Base-by-base conservation (phyloP, 148 eudicot species). In the Beta vulgaris region DNA sequence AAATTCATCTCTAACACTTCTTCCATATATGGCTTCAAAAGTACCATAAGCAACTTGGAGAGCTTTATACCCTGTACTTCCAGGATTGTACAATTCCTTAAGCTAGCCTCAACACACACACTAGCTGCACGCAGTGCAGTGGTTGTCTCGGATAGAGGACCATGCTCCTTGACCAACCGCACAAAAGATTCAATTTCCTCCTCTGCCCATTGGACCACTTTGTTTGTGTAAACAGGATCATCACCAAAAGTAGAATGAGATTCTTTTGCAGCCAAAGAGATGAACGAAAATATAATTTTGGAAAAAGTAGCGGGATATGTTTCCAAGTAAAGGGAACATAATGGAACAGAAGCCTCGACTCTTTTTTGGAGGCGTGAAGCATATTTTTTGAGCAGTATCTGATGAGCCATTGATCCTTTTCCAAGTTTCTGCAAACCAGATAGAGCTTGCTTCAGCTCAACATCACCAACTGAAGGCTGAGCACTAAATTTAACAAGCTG, bases 1-100 rank as follows among this genome's bases (percentile, higher is more conserved):
- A 92, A 92, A 76, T 92, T 92, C 84, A 92, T 87, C 83, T 95
- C 99, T 68, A 95, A 82, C 28, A 95, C 91, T 77, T 95, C 99
- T 62, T 95, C 99, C 70, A 95, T 82, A 69, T 89, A 95, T 43
- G 97, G 96, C 73, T 58, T 83, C 81, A 95, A 81, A 68, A 95
- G 92, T 80, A 95, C 93, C 84, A 95, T 85, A 77, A 95, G 91
- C 77, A 92, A 80, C 83, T 92, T 91, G 7, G 90, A 92, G 65
- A 95, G 87, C 75, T 87, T 92, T n/a, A 95, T 79, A 25, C 89
- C 97, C 76, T 92, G 94, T 54, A 73, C 67, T 81, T 95, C 99
- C 78, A 95, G 73, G 69, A 84, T 82, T 35, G 82, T 79, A 81
- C 99, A 89, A 79, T 89, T 86, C 73, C 84, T 88, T 68, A 92